Evolutionary conservation across 1,284 basidiomycete genomes (phyloP), one percentile per base, ranked within the genome.

Genomic region (Apiotrichum akiyoshidainum): DNA sequence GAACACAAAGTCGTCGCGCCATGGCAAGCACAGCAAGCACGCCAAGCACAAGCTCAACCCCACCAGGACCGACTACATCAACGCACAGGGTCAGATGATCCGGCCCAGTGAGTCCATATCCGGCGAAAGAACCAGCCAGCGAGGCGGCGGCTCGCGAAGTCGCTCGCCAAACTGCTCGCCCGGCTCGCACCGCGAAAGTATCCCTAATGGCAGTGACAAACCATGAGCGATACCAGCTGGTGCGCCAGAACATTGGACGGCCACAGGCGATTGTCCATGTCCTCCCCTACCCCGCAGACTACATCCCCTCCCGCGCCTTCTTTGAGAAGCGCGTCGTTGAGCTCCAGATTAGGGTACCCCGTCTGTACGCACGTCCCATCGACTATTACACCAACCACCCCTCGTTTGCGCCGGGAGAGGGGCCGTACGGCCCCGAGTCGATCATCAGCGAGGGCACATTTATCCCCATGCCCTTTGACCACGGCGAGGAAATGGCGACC

Each of bases 301-400:
- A 37, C 22, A 35, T 69, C 1, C 70, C 70, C 3, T 48, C 66
- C 1, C 22, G 26, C 0, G 22, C 37, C 0, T 61, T 50, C 37
- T 63, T 74, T 5, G 35, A 57, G n/a, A 35, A 52, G 19, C 66
- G 72, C 0, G 62, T 72, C 11, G 42, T 46, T 1, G 60, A 64
- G 40, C 60, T 73, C 16, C 72, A 74, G 41, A 46, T 56, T 10
- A 63, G 66, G 17, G 68, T 71, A 54, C 72, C 73, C 0, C 61
- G 68, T 12, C 64, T 75, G 0, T 58, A 59, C 49, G 33, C 65
- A 2, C 45, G 49, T 10, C 47, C 73, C 0, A 46, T 54, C 2
- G 68, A 46, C 21, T 14, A 33, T 1, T 21, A 52, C n/a, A 62
- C 61, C 8, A 50, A 50, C 35, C 48, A 50, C 19, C 48, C 48